Conservation (phyloP, 306 rosid species). For the Casuarina glauca region DNA sequence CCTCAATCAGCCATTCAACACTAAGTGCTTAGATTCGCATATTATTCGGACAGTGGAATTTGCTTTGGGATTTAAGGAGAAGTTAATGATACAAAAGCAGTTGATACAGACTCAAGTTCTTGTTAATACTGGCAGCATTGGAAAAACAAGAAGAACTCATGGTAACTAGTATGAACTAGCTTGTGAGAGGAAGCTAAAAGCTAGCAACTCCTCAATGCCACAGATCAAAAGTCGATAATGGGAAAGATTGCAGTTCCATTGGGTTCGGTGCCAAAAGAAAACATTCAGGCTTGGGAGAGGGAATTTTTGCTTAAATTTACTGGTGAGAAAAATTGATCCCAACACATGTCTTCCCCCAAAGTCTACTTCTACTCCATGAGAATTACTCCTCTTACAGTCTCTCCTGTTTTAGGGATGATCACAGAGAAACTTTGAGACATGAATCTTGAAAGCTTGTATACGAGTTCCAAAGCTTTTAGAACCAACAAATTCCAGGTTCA, state of each 20-base stretch:
- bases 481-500: too few relatives aligned
- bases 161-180: neutral
- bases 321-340: neutral
- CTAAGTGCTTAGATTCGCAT: too few relatives aligned
- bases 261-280: neutral
- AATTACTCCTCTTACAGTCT: neutral
- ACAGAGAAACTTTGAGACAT: neutral
- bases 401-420: neutral
- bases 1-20: too few relatives aligned
- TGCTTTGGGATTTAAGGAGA: too few relatives aligned
- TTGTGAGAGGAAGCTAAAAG: neutral
- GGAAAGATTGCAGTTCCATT: neutral
- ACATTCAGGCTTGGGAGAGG: neutral
- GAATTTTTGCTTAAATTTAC: neutral
- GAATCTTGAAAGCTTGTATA: neutral
- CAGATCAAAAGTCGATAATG: neutral
- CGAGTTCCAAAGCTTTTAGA: neutral
- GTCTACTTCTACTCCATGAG: neutral
- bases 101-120: constrained; percentile 16
- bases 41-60: too few relatives aligned
- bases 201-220: neutral
- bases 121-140: neutral
- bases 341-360: neutral
- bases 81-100: neutral
- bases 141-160: neutral